These are phyloP conservation scores for Myxozyma kluyveri DNA, from an alignment of 805 yeast species.

Conservation along the genomic window DNA sequence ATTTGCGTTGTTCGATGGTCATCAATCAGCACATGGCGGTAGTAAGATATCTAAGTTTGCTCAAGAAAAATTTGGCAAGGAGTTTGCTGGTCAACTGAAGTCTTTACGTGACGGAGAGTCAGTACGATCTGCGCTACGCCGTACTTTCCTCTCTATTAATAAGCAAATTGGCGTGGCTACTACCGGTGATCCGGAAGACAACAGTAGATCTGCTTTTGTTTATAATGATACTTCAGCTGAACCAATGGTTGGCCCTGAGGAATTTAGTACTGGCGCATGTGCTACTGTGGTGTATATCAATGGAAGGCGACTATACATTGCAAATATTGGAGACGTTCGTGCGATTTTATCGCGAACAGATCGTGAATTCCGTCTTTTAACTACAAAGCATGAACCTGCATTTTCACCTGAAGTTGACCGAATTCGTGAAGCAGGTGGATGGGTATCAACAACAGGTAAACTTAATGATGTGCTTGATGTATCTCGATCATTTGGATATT, in stretches of 20 bases:
- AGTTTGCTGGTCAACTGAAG: slow-evolving; percentile 65
- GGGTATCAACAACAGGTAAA: slow-evolving; percentile 77
- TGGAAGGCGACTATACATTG: slow-evolving; percentile 68
- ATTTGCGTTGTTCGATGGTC: slow-evolving; percentile 83
- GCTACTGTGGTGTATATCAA: slow-evolving; percentile 77
- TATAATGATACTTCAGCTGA: slow-evolving; percentile 35
- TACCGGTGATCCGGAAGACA: slow-evolving; percentile 22
- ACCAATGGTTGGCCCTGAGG: slow-evolving; percentile 60
- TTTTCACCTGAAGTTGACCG: slow-evolving; percentile 70
- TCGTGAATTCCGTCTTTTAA: slow-evolving; percentile 73
- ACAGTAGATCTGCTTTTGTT: slow-evolving; percentile 29
- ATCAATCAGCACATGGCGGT: slow-evolving; percentile 44
- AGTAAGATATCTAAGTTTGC: slow-evolving; percentile 60
- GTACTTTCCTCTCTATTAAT: slow-evolving; percentile 75
- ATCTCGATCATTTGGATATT: slow-evolving; percentile 90
- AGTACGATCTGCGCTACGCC: slow-evolving; percentile 72
- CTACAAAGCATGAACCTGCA: slow-evolving; percentile 82
- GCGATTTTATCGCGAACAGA: slow-evolving; percentile 74
- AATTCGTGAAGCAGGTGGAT: slow-evolving; percentile 88
- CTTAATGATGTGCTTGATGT: slow-evolving; percentile 79
- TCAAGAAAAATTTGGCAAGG: slow-evolving; percentile 66
- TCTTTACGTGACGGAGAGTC: slow-evolving; percentile 47
- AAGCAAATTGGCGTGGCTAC: slow-evolving; percentile 64
- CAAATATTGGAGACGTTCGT: slow-evolving; percentile 88
- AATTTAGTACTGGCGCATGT: slow-evolving; percentile 77